Evolutionary conservation across 179 eudicot genomes (phyloP).

Genomic region (Amaranthus tricolor): DNA sequence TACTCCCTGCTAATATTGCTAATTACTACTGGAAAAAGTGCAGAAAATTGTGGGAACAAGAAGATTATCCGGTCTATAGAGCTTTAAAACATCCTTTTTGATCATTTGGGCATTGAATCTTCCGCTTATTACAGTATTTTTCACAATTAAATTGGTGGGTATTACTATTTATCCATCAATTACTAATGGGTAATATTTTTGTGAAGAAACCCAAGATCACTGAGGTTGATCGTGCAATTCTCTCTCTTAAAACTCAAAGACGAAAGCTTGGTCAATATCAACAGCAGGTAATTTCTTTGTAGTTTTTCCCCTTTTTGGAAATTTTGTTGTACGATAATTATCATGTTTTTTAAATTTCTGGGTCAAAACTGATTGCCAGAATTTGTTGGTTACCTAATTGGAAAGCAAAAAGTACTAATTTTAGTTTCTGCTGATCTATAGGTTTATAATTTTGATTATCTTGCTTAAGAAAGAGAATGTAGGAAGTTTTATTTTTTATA

Average conservation of each 20-base stretch:
- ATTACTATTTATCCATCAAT: neutral
- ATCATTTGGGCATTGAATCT: neutral
- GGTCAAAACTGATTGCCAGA: neutral
- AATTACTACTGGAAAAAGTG: too few species aligned
- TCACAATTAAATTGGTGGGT: neutral
- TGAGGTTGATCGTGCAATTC: constrained; percentile 91
- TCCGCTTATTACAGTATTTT: neutral
- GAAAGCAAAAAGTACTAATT: neutral
- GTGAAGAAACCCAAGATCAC: constrained; percentile 96
- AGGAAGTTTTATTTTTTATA: neutral
- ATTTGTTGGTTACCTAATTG: neutral
- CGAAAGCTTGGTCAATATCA: constrained; percentile 96
- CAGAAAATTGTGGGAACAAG: too few species aligned
- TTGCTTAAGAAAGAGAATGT: neutral
- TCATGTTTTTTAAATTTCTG: constrained; percentile 7
- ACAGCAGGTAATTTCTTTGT: constrained; percentile 52
- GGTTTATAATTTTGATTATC: neutral
- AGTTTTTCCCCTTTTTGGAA: neutral
- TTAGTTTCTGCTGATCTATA: neutral
- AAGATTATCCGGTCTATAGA: too few species aligned
- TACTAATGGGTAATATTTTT: constrained; percentile 76
- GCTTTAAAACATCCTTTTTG: too few species aligned
- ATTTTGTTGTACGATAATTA: neutral
- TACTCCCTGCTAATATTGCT: too few species aligned
- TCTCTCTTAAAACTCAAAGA: constrained; percentile 91